Conservation (phyloP, 306 rosid species). For the Trifolium pratense region DNA sequence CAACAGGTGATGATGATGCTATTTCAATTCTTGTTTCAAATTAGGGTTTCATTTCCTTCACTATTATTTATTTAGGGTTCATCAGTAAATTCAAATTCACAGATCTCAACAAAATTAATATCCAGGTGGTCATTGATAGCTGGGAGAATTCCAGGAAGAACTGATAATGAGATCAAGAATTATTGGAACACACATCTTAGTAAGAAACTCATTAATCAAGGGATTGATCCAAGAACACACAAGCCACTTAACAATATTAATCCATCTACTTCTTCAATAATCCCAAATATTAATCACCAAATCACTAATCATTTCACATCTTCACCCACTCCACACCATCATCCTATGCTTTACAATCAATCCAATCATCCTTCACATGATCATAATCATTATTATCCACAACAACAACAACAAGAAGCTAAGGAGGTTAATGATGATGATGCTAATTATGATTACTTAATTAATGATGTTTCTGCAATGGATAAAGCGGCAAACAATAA, state of each 20-base stretch:
- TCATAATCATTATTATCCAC: background rate
- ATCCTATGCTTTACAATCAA: background rate
- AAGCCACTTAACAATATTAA: slow-evolving; percentile 56
- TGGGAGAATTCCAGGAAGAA: slow-evolving; percentile 91
- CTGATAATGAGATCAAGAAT: slow-evolving; percentile 88
- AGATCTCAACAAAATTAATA: too few species aligned
- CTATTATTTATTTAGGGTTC: background rate
- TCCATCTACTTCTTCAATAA: background rate
- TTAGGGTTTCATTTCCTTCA: slow-evolving; percentile 24
- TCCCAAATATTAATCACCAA: background rate
- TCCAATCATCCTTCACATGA: background rate
- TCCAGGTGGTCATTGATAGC: slow-evolving; percentile 88
- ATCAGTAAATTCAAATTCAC: background rate
- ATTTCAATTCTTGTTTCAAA: too few species aligned
- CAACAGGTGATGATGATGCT: slow-evolving; percentile 25
- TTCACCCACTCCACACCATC: background rate
- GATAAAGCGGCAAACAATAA: background rate
- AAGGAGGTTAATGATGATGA: background rate
- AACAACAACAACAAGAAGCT: background rate
- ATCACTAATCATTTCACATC: background rate
- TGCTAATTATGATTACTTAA: background rate
- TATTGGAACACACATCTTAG: slow-evolving; percentile 95
- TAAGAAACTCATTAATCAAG: slow-evolving; percentile 86
- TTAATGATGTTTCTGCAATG: slow-evolving; percentile 36
- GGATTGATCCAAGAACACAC: slow-evolving; percentile 92